Conservation (phyloP, 2,329 filamentous ascomycete species). For the Tolypocladium capitatum region DNA sequence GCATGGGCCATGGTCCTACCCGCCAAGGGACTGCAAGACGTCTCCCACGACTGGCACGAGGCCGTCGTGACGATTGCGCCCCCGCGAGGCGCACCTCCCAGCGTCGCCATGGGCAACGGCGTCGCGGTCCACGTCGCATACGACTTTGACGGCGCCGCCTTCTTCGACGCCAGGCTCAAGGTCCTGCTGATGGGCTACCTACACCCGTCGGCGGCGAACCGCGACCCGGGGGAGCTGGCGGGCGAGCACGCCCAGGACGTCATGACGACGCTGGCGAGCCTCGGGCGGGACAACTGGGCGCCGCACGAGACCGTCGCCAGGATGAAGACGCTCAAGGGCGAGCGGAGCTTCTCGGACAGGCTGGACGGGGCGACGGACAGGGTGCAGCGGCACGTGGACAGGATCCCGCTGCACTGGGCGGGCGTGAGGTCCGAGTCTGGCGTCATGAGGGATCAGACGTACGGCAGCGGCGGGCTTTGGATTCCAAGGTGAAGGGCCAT, state of each 20-base stretch:
- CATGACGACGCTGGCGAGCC: conserved; percentile 28
- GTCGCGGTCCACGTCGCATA: conserved; percentile 41
- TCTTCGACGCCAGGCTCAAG: conserved; percentile 32
- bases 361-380: conserved; percentile 33
- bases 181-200: conserved; percentile 49
- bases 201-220: conserved; percentile 17
- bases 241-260: conserved; percentile 26
- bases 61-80: conserved; percentile 44
- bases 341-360: conserved; percentile 29
- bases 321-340: conserved; percentile 24
- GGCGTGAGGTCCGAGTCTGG: conserved; percentile 41
- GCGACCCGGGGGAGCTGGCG: conserved; percentile 10
- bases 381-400: conserved; percentile 42
- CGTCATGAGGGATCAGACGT: conserved; percentile 32
- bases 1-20: conserved; percentile 42
- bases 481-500: conserved; percentile 23
- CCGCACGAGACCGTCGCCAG: conserved; percentile 23
- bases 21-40: conserved; percentile 14
- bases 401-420: conserved; percentile 42
- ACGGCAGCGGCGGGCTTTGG: conserved; percentile 37
- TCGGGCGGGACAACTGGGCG: conserved; percentile 32
- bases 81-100: conserved; percentile 28
- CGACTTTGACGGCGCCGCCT: conserved; percentile 29
- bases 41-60: conserved; percentile 40
- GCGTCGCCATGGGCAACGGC: conserved; percentile 34